Evolutionary conservation across 2,329 filamentous ascomycete species (phyloP).

Genomic region (Clonostachys rhizophaga): DNA sequence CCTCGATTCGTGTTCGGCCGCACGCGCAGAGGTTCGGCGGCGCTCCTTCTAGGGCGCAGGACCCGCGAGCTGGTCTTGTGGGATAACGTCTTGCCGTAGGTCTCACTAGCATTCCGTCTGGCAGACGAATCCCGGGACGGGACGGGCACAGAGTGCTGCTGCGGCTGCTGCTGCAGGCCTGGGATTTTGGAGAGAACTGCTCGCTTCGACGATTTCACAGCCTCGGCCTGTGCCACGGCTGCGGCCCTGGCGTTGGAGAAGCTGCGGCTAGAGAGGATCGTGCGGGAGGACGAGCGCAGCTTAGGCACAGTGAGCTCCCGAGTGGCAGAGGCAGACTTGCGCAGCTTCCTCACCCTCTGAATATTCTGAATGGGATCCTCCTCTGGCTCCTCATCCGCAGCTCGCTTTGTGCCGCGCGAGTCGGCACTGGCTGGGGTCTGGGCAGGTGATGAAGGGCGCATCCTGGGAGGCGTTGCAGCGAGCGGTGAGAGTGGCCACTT

Average conservation of each 20-base stretch:
- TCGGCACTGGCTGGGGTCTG: conserved; percentile 23
- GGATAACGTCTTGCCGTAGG: conserved; percentile 4
- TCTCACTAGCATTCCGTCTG: conserved; percentile 10
- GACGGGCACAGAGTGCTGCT: neutral
- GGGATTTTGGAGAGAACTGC: neutral
- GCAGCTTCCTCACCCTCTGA: conserved; percentile 41
- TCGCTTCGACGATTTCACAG: conserved; percentile 18
- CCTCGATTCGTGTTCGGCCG: conserved; percentile 40
- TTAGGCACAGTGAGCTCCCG: conserved; percentile 30
- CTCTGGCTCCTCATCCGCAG: conserved; percentile 25
- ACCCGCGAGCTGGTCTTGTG: conserved; percentile 8
- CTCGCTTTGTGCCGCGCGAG: conserved; percentile 46
- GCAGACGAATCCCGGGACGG: conserved; percentile 4
- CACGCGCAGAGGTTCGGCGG: conserved; percentile 23
- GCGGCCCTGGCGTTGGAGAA: conserved; percentile 4
- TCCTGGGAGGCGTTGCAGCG: neutral
- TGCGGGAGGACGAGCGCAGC: conserved; percentile 15
- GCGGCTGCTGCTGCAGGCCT: no score
- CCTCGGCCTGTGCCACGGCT: conserved; percentile 5
- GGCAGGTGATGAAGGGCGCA: conserved; percentile 10
- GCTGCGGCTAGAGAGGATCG: conserved; percentile 2
- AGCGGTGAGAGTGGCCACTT: conserved; percentile 19
- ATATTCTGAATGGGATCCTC: conserved; percentile 5
- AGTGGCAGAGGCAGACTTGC: conserved; percentile 43
- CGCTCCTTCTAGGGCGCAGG: conserved; percentile 14